A percentile compares a stretch with the other conserved stretches of the same genome.
Conservation (phyloP, 768 basidiomycete genomes). For the Mycena leptocephala region DNA sequence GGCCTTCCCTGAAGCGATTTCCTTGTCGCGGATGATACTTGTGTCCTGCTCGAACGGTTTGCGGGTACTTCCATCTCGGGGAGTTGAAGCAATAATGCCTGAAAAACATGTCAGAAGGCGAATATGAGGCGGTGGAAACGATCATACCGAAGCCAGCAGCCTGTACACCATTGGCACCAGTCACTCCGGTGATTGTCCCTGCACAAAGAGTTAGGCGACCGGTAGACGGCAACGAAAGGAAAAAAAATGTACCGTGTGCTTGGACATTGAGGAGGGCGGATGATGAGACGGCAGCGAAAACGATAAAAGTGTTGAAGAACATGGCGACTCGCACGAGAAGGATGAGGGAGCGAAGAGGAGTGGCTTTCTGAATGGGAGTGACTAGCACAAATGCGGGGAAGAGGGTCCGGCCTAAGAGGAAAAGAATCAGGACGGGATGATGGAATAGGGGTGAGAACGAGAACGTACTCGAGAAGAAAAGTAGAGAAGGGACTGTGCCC, state of each 20-base stretch:
- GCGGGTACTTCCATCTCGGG: conserved; percentile 7
- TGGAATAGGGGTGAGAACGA: not conserved
- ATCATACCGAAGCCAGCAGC: conserved; percentile 2
- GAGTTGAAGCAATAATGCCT: conserved; percentile 27
- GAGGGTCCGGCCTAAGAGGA: not conserved
- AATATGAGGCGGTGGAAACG: not conserved
- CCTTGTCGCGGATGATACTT: conserved; percentile 19
- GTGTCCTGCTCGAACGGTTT: conserved; percentile 35
- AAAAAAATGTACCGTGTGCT: not conserved
- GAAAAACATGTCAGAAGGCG: not conserved
- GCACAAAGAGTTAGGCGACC: not conserved
- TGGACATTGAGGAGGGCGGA: not conserved
- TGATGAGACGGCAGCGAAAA: not conserved
- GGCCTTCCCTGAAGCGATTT: conserved; percentile 26
- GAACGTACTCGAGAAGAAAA: conserved; percentile 9
- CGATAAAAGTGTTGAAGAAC: conserved; percentile 30
- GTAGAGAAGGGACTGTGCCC: conserved; percentile 24
- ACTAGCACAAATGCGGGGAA: conserved; percentile 26
- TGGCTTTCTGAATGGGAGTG: conserved; percentile 8
- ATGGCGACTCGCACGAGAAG: conserved; percentile 29
- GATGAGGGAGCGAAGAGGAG: not conserved
- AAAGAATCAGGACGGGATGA: not conserved
- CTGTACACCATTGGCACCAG: conserved; percentile 28
- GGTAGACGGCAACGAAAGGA: not conserved
- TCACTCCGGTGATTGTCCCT: conserved; percentile 29